Conservation (phyloP, 352 stramenopile species). For the Thalassiosira livingstoniorum region DNA sequence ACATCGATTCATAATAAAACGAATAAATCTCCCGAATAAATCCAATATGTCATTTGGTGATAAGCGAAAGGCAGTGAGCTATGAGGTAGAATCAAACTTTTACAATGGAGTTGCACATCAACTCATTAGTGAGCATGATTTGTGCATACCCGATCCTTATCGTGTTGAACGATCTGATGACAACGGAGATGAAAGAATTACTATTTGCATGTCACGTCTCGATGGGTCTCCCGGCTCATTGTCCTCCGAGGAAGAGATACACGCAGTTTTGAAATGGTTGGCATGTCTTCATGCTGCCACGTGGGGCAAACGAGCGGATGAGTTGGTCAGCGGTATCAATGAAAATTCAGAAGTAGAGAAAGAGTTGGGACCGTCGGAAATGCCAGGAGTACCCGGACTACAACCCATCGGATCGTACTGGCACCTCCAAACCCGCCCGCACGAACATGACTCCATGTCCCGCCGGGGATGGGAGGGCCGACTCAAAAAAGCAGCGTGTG, state of each 20-base stretch:
- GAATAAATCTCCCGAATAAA: constrained; percentile 51
- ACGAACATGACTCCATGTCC: constrained; percentile 76
- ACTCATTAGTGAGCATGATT: constrained; percentile 34
- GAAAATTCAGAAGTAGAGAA: too few relatives aligned
- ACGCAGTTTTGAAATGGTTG: constrained; percentile 64
- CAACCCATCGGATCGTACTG: constrained; percentile 75
- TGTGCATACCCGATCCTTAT: constrained; percentile 62
- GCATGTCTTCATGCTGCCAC: constrained; percentile 64
- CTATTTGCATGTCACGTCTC: constrained; percentile 66
- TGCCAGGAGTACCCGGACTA: constrained; percentile 37
- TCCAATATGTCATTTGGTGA: constrained; percentile 65
- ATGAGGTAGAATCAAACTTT: constrained; percentile 79
- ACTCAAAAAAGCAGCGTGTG: constrained; percentile 71
- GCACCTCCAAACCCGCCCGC: constrained; percentile 77
- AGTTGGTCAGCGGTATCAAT: too few relatives aligned
- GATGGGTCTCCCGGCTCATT: constrained; percentile 17
- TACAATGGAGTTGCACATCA: constrained; percentile 67
- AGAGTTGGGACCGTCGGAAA: too few relatives aligned
- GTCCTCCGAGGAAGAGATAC: constrained; percentile 21
- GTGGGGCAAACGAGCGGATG: constrained; percentile 49
- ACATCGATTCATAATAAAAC: constrained; percentile 66
- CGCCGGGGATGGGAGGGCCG: constrained; percentile 67
- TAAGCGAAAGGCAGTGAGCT: constrained; percentile 70
- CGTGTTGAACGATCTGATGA: constrained; percentile 54
- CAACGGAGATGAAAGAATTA: constrained; percentile 49